These are phyloP conservation scores for Luzula sylvatica DNA, from an alignment of 176 grass and related monocot species.

Conservation along the genomic window DNA sequence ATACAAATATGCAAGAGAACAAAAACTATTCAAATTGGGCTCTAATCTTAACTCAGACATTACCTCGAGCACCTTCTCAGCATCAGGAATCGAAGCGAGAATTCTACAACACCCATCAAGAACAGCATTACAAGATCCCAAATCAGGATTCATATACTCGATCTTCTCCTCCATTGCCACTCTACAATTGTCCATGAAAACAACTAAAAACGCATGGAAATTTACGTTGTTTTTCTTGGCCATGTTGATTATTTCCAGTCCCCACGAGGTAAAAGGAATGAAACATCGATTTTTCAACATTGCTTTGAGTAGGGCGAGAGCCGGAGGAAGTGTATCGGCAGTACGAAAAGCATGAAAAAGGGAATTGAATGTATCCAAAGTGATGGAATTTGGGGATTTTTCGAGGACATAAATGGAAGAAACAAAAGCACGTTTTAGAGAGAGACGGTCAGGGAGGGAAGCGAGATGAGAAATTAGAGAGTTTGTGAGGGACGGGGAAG, in stretches of 20 bases:
- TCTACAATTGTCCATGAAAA: slow-evolving; percentile 62
- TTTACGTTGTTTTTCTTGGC: slow-evolving; percentile 22
- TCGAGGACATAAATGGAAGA: slow-evolving; percentile 70
- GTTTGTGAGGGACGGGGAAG: slow-evolving; percentile 44
- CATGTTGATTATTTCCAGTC: slow-evolving; percentile 32
- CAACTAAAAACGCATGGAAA: slow-evolving; percentile 48
- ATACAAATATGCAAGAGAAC: slow-evolving; percentile 79
- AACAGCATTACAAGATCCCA: slow-evolving; percentile 51
- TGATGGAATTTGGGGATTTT: slow-evolving; percentile 31
- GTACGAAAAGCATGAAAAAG: slow-evolving; percentile 32
- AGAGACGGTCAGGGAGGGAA: slow-evolving; percentile 42
- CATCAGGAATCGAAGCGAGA: slow-evolving; percentile 47
- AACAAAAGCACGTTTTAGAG: slow-evolving; percentile 77
- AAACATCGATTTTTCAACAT: slow-evolving; percentile 50
- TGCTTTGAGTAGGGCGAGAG: slow-evolving; percentile 47
- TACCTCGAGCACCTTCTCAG: slow-evolving; percentile 63
- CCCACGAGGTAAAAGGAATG: slow-evolving; percentile 61
- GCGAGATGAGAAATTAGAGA: slow-evolving; percentile 67
- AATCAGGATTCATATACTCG: slow-evolving; percentile 51
- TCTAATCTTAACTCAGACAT: slow-evolving; percentile 62
- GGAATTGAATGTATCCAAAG: slow-evolving; percentile 40
- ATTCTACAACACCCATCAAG: slow-evolving; percentile 62
- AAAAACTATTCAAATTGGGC: slow-evolving; percentile 60
- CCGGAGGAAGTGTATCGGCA: slow-evolving; percentile 26
- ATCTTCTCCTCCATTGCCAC: slow-evolving; percentile 36